phyloP scores from a whole-genome alignment of 345 rosid genomes.

The Arabidopsis suecica region DNA sequence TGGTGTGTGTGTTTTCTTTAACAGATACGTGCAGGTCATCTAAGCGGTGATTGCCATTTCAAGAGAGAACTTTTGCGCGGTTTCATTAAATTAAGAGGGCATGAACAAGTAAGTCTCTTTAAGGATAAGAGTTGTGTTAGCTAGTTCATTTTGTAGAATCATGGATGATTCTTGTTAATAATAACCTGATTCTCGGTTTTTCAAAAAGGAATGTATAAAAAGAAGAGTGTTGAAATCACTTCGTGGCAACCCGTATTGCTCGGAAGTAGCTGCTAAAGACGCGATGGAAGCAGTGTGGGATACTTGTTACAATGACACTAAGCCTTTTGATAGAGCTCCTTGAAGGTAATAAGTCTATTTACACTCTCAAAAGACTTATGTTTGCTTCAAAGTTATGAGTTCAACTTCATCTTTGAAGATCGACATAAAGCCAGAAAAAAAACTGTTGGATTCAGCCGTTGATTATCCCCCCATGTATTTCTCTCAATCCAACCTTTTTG shows the following conservation, averaged over 20 bases:
- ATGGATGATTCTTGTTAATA: no score
- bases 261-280: conserved; percentile 74
- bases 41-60: conserved; percentile 95
- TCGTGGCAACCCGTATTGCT: conserved; percentile 75
- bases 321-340: conserved; percentile 97
- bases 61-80: conserved; percentile 85
- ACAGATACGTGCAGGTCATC: conserved; percentile 91
- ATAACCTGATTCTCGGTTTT: not conserved
- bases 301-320: conserved; percentile 89
- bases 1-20: not conserved
- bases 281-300: conserved; percentile 98
- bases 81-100: conserved; percentile 76
- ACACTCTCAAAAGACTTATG: not conserved
- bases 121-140: no score
- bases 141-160: no score
- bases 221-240: conserved; percentile 86
- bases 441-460: not conserved
- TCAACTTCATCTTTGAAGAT: conserved; percentile 34
- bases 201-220: conserved; percentile 79
- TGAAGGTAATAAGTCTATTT: conserved; percentile 44
- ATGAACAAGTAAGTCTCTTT: conserved; percentile 69
- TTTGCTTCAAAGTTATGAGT: conserved; percentile 21
- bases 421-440: conserved; percentile 20
- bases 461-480: not conserved
- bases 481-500: conserved; percentile 21